Evolutionary conservation across 768 basidiomycete species (phyloP).

Genomic region (Sarcomyxa edulis): DNA sequence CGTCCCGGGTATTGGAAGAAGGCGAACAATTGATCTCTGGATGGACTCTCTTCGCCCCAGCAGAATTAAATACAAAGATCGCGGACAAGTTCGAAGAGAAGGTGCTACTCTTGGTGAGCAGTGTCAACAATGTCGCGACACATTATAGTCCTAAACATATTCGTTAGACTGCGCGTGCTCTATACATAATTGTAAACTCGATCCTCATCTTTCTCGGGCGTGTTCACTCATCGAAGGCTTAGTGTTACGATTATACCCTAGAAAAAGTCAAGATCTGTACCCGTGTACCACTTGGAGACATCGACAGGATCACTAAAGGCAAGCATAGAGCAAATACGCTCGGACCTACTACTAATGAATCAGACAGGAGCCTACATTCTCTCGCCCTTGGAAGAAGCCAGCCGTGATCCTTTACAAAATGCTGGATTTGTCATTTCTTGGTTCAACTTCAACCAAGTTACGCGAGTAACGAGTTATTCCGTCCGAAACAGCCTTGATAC

Average conservation of each 20-base stretch:
- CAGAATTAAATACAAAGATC: constrained; percentile 63
- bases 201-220: not conserved
- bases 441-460: constrained; percentile 64
- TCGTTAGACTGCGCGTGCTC: constrained; percentile 35
- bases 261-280: constrained; percentile 90
- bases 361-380: constrained; percentile 86
- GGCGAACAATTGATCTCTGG: constrained; percentile 76
- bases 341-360: not conserved
- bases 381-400: constrained; percentile 88
- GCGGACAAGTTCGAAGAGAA: constrained; percentile 93
- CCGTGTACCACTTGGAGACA: constrained; percentile 80
- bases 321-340: constrained; percentile 4
- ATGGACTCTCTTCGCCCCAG: constrained; percentile 91
- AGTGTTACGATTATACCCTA: constrained; percentile 93
- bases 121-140: constrained; percentile 12
- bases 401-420: constrained; percentile 84
- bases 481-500: constrained; percentile 60
- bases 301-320: constrained; percentile 79
- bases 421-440: constrained; percentile 85
- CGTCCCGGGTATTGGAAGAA: constrained; percentile 68
- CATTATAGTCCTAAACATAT: not conserved
- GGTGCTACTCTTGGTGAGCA: constrained; percentile 79
- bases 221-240: constrained; percentile 9
- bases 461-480: constrained; percentile 81
- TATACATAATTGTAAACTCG: constrained; percentile 70